Base-by-base conservation (phyloP, 2,329 filamentous ascomycete species). In the Chaetomium strumarium region DNA sequence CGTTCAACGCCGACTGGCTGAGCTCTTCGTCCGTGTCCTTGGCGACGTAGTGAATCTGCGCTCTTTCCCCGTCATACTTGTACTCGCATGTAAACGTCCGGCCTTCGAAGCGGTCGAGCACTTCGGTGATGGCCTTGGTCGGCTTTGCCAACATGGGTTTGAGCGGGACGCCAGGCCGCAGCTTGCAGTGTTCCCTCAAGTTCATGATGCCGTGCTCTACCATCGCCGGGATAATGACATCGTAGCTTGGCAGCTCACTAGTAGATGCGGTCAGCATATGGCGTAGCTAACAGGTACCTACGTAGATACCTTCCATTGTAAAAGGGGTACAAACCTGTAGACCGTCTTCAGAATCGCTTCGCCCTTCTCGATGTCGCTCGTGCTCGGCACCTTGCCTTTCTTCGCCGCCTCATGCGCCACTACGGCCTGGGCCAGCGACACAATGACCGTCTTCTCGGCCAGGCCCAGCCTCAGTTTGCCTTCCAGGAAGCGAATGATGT, bases 71-170 rank as follows among this genome's bases (percentile, higher is more conserved):
- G 63, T 99, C 93, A 65, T 99, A 99, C 70, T 99, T 99, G 77
- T 95, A 99, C 68, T 99, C 93, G 72, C 93, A 99, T 1, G 93
- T 97, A 64, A 99, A 99, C 24, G 86, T 87, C 66, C 96, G 93
- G 58, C 88, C 84, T 67, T 97, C 93, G 60, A 99, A 99, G 5
- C 93, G 88, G 69, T 99, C 92, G 11, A 99, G 78, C 0, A 99
- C 93, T 71, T 99, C 93, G 1, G 91, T 96, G 63, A 99, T 96
- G 5, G 93, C 91, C 69, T 99, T 99, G 10, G 93, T 99, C 3
- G 93, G 93, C 64, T 97, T 97, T 17, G 93, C 93, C 73, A 99
- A 78, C 93, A 99, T 99, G 62, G 93, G 93, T 70, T 99, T 99
- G 53, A 99, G 76, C 0, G 93, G 93, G 14, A 99, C 88, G 58